Evolutionary conservation across 768 basidiomycete species (phyloP).

Genomic region (Mycena metata): DNA sequence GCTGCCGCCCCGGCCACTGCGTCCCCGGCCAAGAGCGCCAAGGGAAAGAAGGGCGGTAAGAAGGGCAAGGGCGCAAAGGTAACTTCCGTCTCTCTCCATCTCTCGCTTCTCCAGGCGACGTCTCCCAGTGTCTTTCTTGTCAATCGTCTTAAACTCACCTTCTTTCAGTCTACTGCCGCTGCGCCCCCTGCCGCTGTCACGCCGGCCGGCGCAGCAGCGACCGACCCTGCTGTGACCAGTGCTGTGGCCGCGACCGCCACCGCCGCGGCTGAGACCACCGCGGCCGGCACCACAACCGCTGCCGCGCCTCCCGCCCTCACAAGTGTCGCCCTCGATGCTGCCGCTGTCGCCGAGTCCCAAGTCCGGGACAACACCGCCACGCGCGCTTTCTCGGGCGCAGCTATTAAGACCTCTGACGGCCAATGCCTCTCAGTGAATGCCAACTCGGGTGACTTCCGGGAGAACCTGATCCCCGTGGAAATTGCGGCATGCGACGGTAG

Average conservation of each 20-base stretch:
- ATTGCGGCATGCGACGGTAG: constrained; percentile 35
- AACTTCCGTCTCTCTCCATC: no score
- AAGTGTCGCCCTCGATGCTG: constrained; percentile 24
- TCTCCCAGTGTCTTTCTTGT: no score
- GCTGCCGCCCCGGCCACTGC: background rate
- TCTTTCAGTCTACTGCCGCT: no score
- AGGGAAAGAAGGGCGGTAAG: no score
- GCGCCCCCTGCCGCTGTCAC: no score
- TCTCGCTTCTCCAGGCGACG: no score
- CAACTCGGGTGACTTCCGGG: constrained; percentile 40
- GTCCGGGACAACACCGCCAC: constrained; percentile 42
- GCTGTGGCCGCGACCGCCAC: background rate
- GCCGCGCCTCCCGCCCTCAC: constrained; percentile 12
- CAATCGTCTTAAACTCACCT: no score
- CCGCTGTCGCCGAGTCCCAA: constrained; percentile 38
- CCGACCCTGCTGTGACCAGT: constrained; percentile 1
- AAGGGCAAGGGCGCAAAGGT: no score
- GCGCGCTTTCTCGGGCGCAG: constrained; percentile 38
- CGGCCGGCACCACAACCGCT: constrained; percentile 1
- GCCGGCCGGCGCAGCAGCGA: no score
- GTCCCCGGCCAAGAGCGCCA: background rate
- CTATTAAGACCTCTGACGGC: constrained; percentile 39
- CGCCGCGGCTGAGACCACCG: background rate
- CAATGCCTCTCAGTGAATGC: constrained; percentile 38
- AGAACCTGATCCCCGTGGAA: constrained; percentile 40